phyloP scores from a whole-genome alignment of 805 yeast species.

The Yarrowia sp. region DNA sequence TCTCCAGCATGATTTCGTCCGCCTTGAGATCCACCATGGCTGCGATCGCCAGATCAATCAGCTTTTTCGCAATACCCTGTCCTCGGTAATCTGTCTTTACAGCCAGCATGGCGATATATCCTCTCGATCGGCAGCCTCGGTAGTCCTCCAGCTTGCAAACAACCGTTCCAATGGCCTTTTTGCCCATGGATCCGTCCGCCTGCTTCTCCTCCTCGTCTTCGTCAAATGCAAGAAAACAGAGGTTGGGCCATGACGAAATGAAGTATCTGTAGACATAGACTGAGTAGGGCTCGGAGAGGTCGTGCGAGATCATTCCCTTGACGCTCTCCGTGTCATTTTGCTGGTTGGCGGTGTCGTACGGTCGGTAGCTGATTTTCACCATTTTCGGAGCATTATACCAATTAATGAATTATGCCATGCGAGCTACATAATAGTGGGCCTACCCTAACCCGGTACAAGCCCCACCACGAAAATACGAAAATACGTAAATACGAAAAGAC shows the following conservation, averaged over 20 bases:
- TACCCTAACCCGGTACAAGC: background rate
- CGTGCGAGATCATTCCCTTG: slow-evolving; percentile 57
- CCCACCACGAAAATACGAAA: no score
- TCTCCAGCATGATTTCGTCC: slow-evolving; percentile 91
- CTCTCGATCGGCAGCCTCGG: slow-evolving; percentile 68
- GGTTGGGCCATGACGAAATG: slow-evolving; percentile 84
- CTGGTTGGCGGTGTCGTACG: slow-evolving; percentile 32
- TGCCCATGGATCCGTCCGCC: slow-evolving; percentile 22
- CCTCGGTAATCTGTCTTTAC: slow-evolving; percentile 72
- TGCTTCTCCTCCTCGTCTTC: slow-evolving; percentile 35
- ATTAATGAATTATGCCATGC: no score
- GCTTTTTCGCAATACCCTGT: slow-evolving; percentile 72
- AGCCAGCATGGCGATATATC: slow-evolving; percentile 95
- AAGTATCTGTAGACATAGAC: slow-evolving; percentile 89
- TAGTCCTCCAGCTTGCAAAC: slow-evolving; percentile 81
- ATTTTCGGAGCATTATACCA: background rate
- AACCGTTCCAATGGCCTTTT: slow-evolving; percentile 63
- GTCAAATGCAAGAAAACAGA: slow-evolving; percentile 56
- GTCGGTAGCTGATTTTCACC: slow-evolving; percentile 30
- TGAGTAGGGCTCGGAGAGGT: slow-evolving; percentile 91
- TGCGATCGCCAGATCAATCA: slow-evolving; percentile 62
- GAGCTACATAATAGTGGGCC: no score
- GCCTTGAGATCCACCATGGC: slow-evolving; percentile 63
- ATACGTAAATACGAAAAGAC: no score
- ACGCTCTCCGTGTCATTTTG: slow-evolving; percentile 39